phyloP scores from a whole-genome alignment of 1,284 basidiomycete species.

The Ganoderma lingzhi region DNA sequence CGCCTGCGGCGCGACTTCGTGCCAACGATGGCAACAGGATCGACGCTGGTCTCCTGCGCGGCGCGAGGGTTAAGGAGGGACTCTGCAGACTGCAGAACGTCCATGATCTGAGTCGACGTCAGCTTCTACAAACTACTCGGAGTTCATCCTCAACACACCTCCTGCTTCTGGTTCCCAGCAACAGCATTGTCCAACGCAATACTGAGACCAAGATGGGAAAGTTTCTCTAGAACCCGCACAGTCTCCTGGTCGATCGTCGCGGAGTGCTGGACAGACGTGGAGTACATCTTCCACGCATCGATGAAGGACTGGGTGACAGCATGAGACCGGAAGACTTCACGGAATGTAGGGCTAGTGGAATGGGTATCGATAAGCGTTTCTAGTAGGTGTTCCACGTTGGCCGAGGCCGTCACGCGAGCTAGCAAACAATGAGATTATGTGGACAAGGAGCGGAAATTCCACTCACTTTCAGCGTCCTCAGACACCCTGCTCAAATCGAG shows the following conservation, averaged over 20 bases:
- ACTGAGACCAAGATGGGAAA: constrained; percentile 71
- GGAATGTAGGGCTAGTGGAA: constrained; percentile 65
- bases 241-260: constrained; percentile 53
- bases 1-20: constrained; percentile 59
- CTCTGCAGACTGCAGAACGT: constrained; percentile 63
- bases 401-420: constrained; percentile 41
- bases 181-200: constrained; percentile 70
- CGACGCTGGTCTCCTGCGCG: constrained; percentile 56
- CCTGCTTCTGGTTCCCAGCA: constrained; percentile 67
- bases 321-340: constrained; percentile 75
- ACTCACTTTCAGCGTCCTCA: constrained; percentile 26
- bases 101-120: constrained; percentile 56
- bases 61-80: constrained; percentile 55
- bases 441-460: too few species aligned
- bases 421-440: not conserved
- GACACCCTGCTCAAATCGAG: constrained; percentile 36
- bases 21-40: constrained; percentile 58
- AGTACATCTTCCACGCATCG: constrained; percentile 66
- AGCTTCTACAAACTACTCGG: not conserved
- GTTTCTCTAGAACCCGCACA: constrained; percentile 67
- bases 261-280: constrained; percentile 49
- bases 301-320: constrained; percentile 71
- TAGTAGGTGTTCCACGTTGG: constrained; percentile 65
- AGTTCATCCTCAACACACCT: constrained; percentile 51
- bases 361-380: constrained; percentile 75